Evolutionary conservation across 495 filamentous ascomycete genomes (phyloP), one percentile per base, ranked within the genome.

Genomic region (Penicillium pulvis): DNA sequence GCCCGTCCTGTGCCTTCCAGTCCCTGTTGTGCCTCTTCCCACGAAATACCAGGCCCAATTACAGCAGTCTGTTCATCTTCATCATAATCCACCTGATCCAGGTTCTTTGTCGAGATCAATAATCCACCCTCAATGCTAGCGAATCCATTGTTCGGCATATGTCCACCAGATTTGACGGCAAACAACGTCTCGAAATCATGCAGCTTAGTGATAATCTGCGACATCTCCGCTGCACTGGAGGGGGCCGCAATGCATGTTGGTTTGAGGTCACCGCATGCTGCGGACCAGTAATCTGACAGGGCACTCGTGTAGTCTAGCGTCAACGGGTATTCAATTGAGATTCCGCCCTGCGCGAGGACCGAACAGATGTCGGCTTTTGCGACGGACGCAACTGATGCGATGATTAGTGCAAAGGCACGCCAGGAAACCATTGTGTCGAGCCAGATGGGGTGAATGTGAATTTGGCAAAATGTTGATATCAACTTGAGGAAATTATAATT

Each of bases 141-240:
- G 39, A 75, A 78, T 50, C 73, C 73, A 55, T 74, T 75, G 49
- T 78, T 78, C 2, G 75, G 73, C 68, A 74, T 78, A 52, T 78
- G 75, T 3, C 75, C 75, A n/a, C 75, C 75, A 23, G 73, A 76
- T 58, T 78, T 78, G 44, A 78, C 66, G 0, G 74, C 73, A 48
- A 78, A 78, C 16, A 73, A 54, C 16, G 70, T 71, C 4, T 74
- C 70, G 17, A 68, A 60, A n/a, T 72, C 42, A 14, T 75, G 73
- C 24, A 78, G 61, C n/a, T 72, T 61, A 51, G 63, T 70, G 51
- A 78, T 68, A 5, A 78, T 56, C 36, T 70, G 65, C 4, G 75
- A 66, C 66, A 78, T 71, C 45, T 78, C 72, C 6, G 60, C 59
- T 8, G 71, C 65, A 51, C 71, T 78, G 1, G 71, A 70, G 1